Evolutionary conservation across 176 grass and related monocot genomes (phyloP).

Genomic region (Phyllostachys edulis): DNA sequence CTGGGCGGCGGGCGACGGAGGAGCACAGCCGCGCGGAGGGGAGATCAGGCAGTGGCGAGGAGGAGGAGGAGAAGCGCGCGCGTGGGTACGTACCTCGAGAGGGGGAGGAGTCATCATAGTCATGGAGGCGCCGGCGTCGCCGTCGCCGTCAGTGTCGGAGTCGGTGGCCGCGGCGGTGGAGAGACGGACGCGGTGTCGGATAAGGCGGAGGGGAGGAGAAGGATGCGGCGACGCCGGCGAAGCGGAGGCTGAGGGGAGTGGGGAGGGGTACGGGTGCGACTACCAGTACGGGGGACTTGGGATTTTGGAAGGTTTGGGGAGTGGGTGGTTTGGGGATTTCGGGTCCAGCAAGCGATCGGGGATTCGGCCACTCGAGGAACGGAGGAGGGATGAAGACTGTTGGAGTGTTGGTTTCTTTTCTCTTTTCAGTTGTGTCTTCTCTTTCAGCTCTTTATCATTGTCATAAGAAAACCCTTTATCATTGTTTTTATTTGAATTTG

Average conservation of each 20-base stretch:
- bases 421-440: no score
- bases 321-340: constrained; percentile 11
- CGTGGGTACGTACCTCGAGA: constrained; percentile 55
- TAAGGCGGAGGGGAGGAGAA: background rate
- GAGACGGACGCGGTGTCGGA: background rate
- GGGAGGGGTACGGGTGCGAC: constrained; percentile 9
- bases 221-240: constrained; percentile 7
- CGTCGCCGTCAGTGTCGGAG: background rate
- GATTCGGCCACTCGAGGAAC: background rate
- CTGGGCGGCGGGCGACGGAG: background rate
- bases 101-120: constrained; percentile 77
- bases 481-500: background rate
- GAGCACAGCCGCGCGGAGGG: background rate
- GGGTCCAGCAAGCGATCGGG: background rate
- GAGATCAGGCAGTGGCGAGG: background rate
- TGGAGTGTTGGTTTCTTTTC: background rate
- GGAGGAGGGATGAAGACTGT: background rate
- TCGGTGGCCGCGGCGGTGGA: background rate
- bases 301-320: background rate
- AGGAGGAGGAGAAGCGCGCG: background rate
- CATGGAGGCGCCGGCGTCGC: constrained; percentile 27
- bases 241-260: background rate
- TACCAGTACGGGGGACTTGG: background rate
- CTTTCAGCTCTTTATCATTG: no score
- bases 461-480: no score